Conservation (phyloP, 1,284 basidiomycete genomes). For the Xanthoconium separans region DNA sequence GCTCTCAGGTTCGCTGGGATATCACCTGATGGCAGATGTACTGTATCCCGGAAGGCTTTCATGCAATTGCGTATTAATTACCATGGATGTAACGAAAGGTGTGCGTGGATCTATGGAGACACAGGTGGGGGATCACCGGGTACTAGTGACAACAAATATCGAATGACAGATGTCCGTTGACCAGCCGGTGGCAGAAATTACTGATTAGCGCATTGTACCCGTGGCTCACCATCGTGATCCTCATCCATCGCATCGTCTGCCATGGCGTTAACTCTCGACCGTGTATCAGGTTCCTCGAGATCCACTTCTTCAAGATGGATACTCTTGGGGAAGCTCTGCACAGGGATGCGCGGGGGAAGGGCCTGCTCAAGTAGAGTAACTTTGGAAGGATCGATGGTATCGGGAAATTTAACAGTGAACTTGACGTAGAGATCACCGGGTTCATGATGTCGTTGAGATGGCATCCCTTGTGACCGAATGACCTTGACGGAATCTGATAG, state of each 20-base stretch:
- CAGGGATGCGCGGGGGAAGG: constrained; percentile 75
- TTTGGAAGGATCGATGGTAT: constrained; percentile 66
- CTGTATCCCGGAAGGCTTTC: constrained; percentile 1
- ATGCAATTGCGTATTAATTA: constrained; percentile 29
- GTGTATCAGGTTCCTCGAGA: constrained; percentile 80
- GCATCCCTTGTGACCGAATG: constrained; percentile 96
- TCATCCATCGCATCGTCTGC: constrained; percentile 82
- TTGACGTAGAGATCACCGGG: constrained; percentile 92
- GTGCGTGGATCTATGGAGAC: constrained; percentile 28
- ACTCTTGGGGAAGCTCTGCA: constrained; percentile 71
- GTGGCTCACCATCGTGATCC: constrained; percentile 68
- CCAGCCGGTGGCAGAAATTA: constrained; percentile 35
- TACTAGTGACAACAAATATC: constrained; percentile 24
- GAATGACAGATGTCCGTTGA: constrained; percentile 13
- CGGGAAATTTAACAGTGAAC: constrained; percentile 89
- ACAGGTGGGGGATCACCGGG: constrained; percentile 16
- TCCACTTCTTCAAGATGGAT: constrained; percentile 84
- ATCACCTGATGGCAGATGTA: constrained; percentile 1
- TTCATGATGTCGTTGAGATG: constrained; percentile 96
- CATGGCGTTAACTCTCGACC: constrained; percentile 59
- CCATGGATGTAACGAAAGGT: constrained; percentile 30
- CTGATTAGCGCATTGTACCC: constrained; percentile 85
- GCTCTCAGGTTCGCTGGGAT: constrained; percentile 31
- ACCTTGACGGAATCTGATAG: constrained; percentile 82
- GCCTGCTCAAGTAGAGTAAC: constrained; percentile 84